These are phyloP conservation scores for Theobroma grandiflorum DNA, from an alignment of 441 rosid species.

Conservation along the genomic window DNA sequence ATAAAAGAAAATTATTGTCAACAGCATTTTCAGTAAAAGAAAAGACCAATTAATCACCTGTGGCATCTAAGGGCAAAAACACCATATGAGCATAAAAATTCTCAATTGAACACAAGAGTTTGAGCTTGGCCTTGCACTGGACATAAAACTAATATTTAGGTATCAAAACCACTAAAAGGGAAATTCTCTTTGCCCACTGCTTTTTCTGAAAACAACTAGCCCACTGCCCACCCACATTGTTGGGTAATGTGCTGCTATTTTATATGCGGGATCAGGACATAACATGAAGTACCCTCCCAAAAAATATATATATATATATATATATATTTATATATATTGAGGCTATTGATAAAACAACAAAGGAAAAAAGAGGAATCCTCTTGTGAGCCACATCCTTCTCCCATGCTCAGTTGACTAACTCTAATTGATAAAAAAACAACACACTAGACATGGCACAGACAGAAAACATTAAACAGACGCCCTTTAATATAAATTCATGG, in stretches of 20 bases:
- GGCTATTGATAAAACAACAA: neutral
- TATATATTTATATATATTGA: neutral
- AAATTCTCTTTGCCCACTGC: slow-evolving; percentile 62
- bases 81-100: neutral
- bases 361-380: slow-evolving; percentile 30
- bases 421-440: slow-evolving; percentile 14
- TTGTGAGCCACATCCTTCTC: slow-evolving; percentile 28
- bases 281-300: slow-evolving; percentile 32
- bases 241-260: slow-evolving; percentile 43
- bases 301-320: slow-evolving; percentile 20
- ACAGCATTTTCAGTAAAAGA: neutral
- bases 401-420: slow-evolving; percentile 38
- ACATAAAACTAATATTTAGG: slow-evolving; percentile 26
- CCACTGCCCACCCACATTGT: slow-evolving; percentile 58
- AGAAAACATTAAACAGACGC: neutral
- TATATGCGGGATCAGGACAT: slow-evolving; percentile 35
- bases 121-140: slow-evolving; percentile 28
- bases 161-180: slow-evolving; percentile 45
- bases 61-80: neutral
- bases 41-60: neutral
- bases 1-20: neutral
- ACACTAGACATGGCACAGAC: neutral
- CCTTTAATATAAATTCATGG: slow-evolving; percentile 5
- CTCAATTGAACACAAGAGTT: neutral
- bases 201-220: slow-evolving; percentile 58